These are phyloP conservation scores for Aechmea fasciata DNA, from an alignment of 176 grass and related monocot genomes.

Conservation along the genomic window DNA sequence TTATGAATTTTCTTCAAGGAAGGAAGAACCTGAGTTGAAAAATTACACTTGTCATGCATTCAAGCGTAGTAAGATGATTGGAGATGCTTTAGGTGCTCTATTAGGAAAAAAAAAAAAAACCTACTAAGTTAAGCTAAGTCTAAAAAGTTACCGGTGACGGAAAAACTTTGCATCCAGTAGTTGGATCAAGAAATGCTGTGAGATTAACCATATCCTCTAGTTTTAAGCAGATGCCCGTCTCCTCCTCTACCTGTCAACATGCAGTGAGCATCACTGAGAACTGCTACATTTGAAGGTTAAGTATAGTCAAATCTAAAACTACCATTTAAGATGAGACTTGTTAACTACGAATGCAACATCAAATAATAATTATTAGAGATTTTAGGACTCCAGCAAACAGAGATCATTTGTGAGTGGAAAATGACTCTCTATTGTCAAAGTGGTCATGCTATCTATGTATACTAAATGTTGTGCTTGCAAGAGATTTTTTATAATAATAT, in stretches of 20 bases:
- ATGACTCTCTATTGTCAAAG: too few relatives aligned
- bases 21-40: too few relatives aligned
- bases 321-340: not conserved
- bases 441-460: too few relatives aligned
- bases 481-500: too few relatives aligned
- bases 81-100: too few relatives aligned
- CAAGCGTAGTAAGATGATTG: too few relatives aligned
- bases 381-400: too few relatives aligned
- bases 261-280: constrained; percentile 4
- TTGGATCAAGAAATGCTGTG: constrained; percentile 56
- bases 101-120: not conserved
- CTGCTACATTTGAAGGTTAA: not conserved
- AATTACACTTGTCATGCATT: too few relatives aligned
- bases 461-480: too few relatives aligned
- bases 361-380: too few relatives aligned
- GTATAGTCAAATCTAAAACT: not conserved
- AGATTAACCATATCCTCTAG: constrained; percentile 77
- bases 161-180: constrained; percentile 51
- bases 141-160: constrained; percentile 56
- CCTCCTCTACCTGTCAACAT: constrained; percentile 70
- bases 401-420: too few relatives aligned
- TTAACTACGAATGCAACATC: not conserved
- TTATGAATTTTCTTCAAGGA: too few relatives aligned
- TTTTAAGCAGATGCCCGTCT: constrained; percentile 75
- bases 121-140: not conserved